A percentile compares a stretch with the other conserved stretches of the same genome.
These are phyloP conservation scores for Penicillium aurantiogriseum DNA, from an alignment of 2,329 filamentous ascomycete species.

Conservation along the genomic window DNA sequence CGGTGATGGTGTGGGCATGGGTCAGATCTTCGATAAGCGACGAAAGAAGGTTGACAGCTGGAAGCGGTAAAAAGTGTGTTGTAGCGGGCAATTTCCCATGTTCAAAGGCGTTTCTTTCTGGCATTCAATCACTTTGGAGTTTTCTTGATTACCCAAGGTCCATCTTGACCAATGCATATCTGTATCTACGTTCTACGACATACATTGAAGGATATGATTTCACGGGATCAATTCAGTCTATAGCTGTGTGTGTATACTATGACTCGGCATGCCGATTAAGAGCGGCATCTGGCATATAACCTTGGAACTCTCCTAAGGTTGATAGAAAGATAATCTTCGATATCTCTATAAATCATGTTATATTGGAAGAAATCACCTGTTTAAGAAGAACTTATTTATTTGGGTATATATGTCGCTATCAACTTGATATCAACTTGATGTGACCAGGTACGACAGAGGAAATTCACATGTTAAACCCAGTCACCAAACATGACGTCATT, in stretches of 20 bases:
- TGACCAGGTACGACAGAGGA: not conserved
- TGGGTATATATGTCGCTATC: too few relatives aligned
- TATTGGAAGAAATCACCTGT: not conserved
- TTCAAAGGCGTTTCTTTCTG: conserved; percentile 9
- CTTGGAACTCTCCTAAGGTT: too few relatives aligned
- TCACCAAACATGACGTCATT: conserved; percentile 18
- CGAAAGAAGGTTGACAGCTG: conserved; percentile 46
- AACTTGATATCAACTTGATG: not conserved
- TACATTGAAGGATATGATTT: not conserved
- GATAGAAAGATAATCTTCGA: too few relatives aligned
- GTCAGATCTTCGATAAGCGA: conserved; percentile 56
- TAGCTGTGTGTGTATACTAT: not conserved
- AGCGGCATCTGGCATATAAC: not conserved
- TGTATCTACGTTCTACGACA: conserved; percentile 3
- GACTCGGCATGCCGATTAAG: not conserved
- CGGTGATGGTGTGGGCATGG: conserved; percentile 63
- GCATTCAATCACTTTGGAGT: conserved; percentile 7
- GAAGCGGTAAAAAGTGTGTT: conserved; percentile 33
- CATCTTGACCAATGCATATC: conserved; percentile 9
- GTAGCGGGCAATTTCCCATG: not conserved
- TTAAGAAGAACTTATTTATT: not conserved
- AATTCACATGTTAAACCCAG: conserved; percentile 10
- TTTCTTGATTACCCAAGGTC: conserved; percentile 9
- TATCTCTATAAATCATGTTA: not conserved
- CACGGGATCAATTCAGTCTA: not conserved